Base-by-base conservation (phyloP, 441 rosid species). In the Populus hybrid region DNA sequence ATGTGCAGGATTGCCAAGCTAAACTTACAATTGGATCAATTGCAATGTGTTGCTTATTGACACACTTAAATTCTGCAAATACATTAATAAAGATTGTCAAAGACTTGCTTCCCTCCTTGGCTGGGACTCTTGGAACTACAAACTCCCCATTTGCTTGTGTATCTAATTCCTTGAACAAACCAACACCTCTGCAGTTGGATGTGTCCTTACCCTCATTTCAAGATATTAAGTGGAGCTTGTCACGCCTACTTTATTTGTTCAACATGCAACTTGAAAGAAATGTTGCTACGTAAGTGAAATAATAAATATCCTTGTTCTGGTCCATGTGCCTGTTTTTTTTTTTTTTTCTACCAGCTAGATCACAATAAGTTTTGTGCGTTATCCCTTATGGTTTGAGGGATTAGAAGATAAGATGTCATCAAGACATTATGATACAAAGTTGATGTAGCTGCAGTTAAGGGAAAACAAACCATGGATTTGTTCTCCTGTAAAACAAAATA, bases 211-310 rank as follows among this genome's bases (percentile, higher is more conserved):
- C 98, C 82, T 91, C 97, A 23, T 73, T 95, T 77, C 81, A 84
- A 71, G 94, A 92, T 84, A 76, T 95, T 63, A 86, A 76, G 78
- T 95, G 97, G 99, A 90, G 77, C 85, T 77, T 94, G 67, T 73
- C 90, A 16, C 94, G 97, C 80, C 81, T 93, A 72, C 72, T 95
- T 54, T 95, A 93, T 85, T 79, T 95, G 69, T 95, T 95, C 92
- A 92, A 95, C 79, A 86, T 92, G 74, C 97, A 91, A 82, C 84
- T 95, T 38, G 99, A 95, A 91, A 90, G 90, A 87, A 95, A 95
- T 85, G 88, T 95, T 76, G 95, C 92, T 81, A 89, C 93, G 99
- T 95, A 89, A 86, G 99, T 86, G 81, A 79, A 76, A 50, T 46
- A 24, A 73, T 28, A 67, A 28, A 65, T 64, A 61, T 74, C 28